Evolutionary conservation across 805 yeast species (phyloP).

Genomic region (Myxozyma neglecta): DNA sequence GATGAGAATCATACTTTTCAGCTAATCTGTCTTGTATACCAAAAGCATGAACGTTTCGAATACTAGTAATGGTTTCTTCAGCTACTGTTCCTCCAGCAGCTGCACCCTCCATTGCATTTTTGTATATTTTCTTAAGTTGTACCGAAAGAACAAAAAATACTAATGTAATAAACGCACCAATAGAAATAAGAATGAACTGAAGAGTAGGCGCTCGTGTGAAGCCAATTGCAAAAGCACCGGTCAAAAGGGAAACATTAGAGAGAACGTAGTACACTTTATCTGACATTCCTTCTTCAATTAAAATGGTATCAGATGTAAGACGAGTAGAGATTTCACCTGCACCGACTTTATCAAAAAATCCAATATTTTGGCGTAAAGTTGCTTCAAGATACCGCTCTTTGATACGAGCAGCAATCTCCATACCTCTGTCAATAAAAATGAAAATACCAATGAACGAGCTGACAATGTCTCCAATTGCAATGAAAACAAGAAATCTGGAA

Average conservation of each 20-base stretch:
- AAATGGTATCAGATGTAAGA: constrained; percentile 44
- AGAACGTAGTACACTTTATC: constrained; percentile 44
- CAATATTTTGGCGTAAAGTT: constrained; percentile 45
- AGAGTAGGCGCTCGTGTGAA: constrained; percentile 42
- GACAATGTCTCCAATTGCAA: constrained; percentile 16
- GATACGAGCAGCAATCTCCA: constrained; percentile 44
- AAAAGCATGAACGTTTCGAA: constrained; percentile 46
- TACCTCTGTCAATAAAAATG: constrained; percentile 45
- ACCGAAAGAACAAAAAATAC: constrained; percentile 36
- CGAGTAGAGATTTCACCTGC: constrained; percentile 47
- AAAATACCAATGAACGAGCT: constrained; percentile 38
- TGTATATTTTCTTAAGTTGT: constrained; percentile 31
- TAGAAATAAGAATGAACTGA: constrained; percentile 40
- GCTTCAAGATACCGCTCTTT: constrained; percentile 42
- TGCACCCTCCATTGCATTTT: constrained; percentile 9
- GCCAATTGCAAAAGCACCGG: constrained; percentile 42
- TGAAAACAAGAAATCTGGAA: constrained; percentile 20
- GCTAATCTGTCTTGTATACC: constrained; percentile 44
- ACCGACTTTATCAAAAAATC: constrained; percentile 45
- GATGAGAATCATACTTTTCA: constrained; percentile 23
- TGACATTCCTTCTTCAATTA: constrained; percentile 46
- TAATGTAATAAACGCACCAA: constrained; percentile 37
- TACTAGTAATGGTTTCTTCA: constrained; percentile 44
- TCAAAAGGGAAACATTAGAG: constrained; percentile 42
- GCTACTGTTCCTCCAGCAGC: constrained; percentile 40